Evolutionary conservation across 106 monocot genomes (phyloP).

Genomic region (Gastrodia elata): DNA sequence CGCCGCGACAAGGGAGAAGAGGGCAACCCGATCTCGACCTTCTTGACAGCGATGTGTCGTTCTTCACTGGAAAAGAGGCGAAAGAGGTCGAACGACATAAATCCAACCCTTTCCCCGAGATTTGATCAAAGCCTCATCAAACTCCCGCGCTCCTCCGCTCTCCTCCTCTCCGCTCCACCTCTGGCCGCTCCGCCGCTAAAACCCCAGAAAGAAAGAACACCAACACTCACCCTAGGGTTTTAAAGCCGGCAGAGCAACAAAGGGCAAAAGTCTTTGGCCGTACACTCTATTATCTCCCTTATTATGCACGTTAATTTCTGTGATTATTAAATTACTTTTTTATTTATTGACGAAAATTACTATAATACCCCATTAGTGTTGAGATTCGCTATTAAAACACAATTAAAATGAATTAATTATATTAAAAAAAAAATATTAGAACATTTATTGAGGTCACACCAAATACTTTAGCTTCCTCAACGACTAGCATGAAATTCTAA

Average conservation of each 20-base stretch:
- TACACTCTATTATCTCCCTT: background rate
- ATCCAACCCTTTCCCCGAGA: background rate
- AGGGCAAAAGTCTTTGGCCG: background rate
- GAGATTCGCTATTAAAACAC: no score
- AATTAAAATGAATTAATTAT: no score
- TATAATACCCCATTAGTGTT: no score
- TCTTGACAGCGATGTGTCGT: background rate
- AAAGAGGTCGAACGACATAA: constrained; percentile 17
- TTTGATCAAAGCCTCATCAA: background rate
- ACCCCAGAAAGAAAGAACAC: constrained; percentile 8
- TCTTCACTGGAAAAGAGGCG: constrained; percentile 11
- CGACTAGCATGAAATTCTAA: no score
- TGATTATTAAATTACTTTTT: no score
- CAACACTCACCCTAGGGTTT: background rate
- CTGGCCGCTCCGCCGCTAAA: constrained; percentile 8
- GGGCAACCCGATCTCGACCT: background rate
- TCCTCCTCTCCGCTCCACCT: background rate
- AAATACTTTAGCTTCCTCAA: no score
- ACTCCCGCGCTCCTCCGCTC: background rate
- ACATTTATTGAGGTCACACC: no score
- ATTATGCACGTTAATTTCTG: no score
- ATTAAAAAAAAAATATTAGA: no score
- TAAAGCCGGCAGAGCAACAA: constrained; percentile 1
- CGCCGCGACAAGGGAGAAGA: background rate
- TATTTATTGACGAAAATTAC: no score